Conservation (phyloP, 176 grass and related monocot species). For the Triticum aestivum region DNA sequence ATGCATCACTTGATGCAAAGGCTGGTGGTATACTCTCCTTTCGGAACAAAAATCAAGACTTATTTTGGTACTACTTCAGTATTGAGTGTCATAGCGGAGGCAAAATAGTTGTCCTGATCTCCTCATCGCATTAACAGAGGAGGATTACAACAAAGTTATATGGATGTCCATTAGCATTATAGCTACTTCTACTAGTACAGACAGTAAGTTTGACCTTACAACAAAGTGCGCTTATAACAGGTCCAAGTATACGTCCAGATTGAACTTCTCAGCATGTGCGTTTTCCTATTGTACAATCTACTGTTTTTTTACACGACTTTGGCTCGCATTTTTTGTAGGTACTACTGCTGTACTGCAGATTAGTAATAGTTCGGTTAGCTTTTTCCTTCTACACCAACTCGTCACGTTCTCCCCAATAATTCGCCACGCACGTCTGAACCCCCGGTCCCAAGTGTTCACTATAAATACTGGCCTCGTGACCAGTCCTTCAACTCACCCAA, state of each 20-base stretch:
- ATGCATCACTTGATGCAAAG: no score
- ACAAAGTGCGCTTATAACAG: background rate
- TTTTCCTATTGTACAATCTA: background rate
- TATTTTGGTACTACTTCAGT: no score
- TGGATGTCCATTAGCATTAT: background rate
- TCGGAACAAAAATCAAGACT: no score
- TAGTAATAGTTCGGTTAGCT: background rate
- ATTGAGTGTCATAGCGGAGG: no score
- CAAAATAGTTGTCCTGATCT: no score
- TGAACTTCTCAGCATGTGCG: background rate
- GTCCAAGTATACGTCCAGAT: background rate
- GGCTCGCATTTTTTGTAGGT: background rate
- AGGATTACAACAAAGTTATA: background rate
- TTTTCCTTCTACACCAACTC: slow-evolving; percentile 29
- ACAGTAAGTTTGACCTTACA: background rate
- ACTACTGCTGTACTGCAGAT: slow-evolving; percentile 3
- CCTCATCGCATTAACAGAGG: background rate
- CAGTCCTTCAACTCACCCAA: slow-evolving; percentile 35
- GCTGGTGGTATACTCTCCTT: no score
- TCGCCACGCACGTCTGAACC: slow-evolving; percentile 7
- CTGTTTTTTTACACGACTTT: background rate
- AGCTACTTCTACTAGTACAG: background rate
- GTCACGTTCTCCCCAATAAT: slow-evolving; percentile 56
- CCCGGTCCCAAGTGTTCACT: background rate
- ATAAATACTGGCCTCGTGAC: slow-evolving; percentile 37